Percentiles rank a stretch among this genome's conserved stretches.
Evolutionary conservation across 176 grass and related monocot genomes (phyloP).

Genomic region (Oryza glaberrima): DNA sequence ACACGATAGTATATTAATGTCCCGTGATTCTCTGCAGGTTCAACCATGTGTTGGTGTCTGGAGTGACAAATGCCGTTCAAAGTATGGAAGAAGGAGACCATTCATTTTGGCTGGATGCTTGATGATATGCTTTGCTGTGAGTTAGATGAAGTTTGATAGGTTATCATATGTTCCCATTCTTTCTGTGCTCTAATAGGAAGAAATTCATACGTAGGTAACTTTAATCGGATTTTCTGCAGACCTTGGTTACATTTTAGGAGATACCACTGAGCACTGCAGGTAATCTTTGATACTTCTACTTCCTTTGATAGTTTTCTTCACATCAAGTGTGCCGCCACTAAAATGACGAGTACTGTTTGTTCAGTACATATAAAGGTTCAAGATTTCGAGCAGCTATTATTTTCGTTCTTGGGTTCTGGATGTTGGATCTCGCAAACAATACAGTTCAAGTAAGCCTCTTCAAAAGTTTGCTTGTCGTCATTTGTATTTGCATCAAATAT

Average conservation of each 20-base stretch:
- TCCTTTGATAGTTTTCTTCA: background rate
- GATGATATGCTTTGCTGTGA: slow-evolving; percentile 89
- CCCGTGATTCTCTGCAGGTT: slow-evolving; percentile 44
- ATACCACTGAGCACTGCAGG: slow-evolving; percentile 92
- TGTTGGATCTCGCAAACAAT: slow-evolving; percentile 99
- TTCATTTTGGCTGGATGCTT: slow-evolving; percentile 92
- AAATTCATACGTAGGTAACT: slow-evolving; percentile 71
- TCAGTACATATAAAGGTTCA: slow-evolving; percentile 85
- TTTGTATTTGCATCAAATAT: background rate
- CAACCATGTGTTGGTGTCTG: slow-evolving; percentile 98
- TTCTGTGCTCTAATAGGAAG: slow-evolving; percentile 44
- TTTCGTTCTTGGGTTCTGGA: slow-evolving; percentile 96
- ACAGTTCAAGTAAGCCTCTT: slow-evolving; percentile 87
- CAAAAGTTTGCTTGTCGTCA: slow-evolving; percentile 16
- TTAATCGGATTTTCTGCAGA: slow-evolving; percentile 99
- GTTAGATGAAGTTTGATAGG: slow-evolving; percentile 49
- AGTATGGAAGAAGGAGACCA: slow-evolving; percentile 91
- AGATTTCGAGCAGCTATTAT: slow-evolving; percentile 79
- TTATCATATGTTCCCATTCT: background rate
- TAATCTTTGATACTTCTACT: slow-evolving; percentile 22
- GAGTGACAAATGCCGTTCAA: slow-evolving; percentile 96
- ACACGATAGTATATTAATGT: too few relatives aligned
- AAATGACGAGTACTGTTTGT: slow-evolving; percentile 32
- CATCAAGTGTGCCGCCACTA: background rate
- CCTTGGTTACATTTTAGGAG: slow-evolving; percentile 90